A percentile compares a stretch with the other conserved stretches of the same genome.
phyloP scores from a whole-genome alignment of 1,284 basidiomycete genomes.

The Ceratobasidium sp. region DNA sequence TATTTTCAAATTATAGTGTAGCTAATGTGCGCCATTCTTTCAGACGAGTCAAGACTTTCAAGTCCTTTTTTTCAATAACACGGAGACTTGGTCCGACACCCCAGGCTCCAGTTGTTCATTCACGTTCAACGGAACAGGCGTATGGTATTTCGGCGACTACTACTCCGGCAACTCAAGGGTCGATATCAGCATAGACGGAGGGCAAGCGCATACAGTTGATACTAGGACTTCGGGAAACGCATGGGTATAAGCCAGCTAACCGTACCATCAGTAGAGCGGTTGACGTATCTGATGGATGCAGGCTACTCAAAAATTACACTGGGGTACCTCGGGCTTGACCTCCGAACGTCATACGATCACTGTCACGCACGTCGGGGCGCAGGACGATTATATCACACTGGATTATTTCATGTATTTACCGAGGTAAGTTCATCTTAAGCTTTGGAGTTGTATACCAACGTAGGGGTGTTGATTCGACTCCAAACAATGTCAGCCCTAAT shows the following conservation, averaged over 20 bases:
- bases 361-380: conserved; percentile 8
- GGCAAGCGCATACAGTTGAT: neutral
- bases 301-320: conserved; percentile 15
- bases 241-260: too few relatives aligned
- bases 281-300: neutral
- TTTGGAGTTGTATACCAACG: neutral
- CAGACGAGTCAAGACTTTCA: too few relatives aligned
- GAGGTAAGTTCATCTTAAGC: neutral
- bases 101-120: conserved; percentile 6
- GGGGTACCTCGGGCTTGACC: conserved; percentile 18
- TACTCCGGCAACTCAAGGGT: neutral
- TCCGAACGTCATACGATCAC: neutral
- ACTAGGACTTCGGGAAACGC: neutral
- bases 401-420: conserved; percentile 36
- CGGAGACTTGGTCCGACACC: neutral
- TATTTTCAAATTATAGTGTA: too few relatives aligned
- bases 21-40: too few relatives aligned
- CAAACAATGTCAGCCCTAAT: neutral
- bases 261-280: too few relatives aligned
- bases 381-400: neutral
- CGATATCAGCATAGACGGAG: conserved; percentile 20
- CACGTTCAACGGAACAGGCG: conserved; percentile 28
- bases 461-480: too few relatives aligned
- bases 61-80: conserved; percentile 1
- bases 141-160: conserved; percentile 27